Percentiles rank a stretch among this genome's conserved stretches.
Evolutionary conservation across 345 rosid species (phyloP).

Genomic region (Eutrema japonicum): DNA sequence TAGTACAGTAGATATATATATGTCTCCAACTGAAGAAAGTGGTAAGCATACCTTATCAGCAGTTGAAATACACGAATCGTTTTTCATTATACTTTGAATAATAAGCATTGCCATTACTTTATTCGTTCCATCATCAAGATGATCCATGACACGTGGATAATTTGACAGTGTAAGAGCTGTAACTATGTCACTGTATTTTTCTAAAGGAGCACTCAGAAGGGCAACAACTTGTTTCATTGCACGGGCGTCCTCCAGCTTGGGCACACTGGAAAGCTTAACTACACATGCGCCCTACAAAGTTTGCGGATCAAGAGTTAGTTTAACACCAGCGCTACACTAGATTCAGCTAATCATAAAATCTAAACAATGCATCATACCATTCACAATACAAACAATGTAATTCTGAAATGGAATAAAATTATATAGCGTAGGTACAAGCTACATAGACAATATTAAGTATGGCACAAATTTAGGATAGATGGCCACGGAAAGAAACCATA

Average conservation of each 20-base stretch:
- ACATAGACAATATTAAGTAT: background rate
- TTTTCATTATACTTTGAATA: conserved; percentile 87
- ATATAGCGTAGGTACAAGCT: conserved; percentile 6
- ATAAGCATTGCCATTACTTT: conserved; percentile 91
- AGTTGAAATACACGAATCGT: conserved; percentile 68
- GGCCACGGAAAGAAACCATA: conserved; percentile 47
- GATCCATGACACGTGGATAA: conserved; percentile 87
- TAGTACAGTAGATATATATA: conserved; percentile 19
- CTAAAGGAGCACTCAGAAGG: conserved; percentile 90
- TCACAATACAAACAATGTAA: background rate
- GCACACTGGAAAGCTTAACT: conserved; percentile 65
- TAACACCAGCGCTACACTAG: conserved; percentile 16
- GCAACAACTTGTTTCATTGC: conserved; percentile 92
- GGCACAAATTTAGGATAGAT: background rate
- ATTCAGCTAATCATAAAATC: conserved; percentile 20
- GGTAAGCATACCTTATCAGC: conserved; percentile 63
- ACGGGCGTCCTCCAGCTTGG: conserved; percentile 73
- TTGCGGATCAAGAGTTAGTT: conserved; percentile 11
- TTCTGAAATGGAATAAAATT: background rate
- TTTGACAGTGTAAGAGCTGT: conserved; percentile 81
- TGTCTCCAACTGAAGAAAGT: conserved; percentile 26
- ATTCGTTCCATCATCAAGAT: conserved; percentile 82
- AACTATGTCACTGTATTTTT: conserved; percentile 84
- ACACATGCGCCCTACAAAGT: conserved; percentile 75
- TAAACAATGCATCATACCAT: conserved; percentile 11